Base-by-base conservation (phyloP, 2,329 filamentous ascomycete genomes). In the Venturia effusa region DNA sequence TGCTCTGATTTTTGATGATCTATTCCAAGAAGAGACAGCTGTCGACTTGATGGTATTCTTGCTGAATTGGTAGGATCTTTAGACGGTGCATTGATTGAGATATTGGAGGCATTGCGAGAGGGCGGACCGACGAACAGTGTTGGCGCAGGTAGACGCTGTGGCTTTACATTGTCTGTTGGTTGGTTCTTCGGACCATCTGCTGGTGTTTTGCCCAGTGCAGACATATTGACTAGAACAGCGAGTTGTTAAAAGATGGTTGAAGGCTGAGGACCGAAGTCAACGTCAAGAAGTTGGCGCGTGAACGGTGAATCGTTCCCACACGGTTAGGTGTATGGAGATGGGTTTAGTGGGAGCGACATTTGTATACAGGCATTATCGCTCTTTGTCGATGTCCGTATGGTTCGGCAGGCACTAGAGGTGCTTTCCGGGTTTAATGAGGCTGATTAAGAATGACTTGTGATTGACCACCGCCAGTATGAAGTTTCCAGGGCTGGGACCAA, bases 51-150 rank as follows among this genome's bases (percentile, higher is more conserved):
- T 61, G 74, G 67, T 64, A 67, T 39, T 24, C 61, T 72, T 76
- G 22, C 73, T 37, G 70, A 69, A 64, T 45, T 71, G 63, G 61
- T 67, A 68, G 59, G 75, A 60, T 72, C 71, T 61, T 54, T 71
- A 63, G 37, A 71, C 68, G 48, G 68, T 65, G 48, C 70, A 69
- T 17, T 71, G 59, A 82, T 74, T 22, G 79, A 81, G 51, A 77
- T 75, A 63, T 76, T 78, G n/a, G 79, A 82, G 65, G 87, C 85
- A 77, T 91, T 87, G 68, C 86, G 88, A 7, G 90, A 95, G 19
- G 90, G 89, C 1, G 86, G 86, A 48, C 89, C 89, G 64, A 92
- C 83, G 74, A 96, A 96, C 59, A 96, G 83, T 2, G 87, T 81
- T 0, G 91, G 90, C 27, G 90, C 90, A 39, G 85, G 85, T 10